Base-by-base conservation (phyloP, 257 asterid species). In the Penstemon newberryi region DNA sequence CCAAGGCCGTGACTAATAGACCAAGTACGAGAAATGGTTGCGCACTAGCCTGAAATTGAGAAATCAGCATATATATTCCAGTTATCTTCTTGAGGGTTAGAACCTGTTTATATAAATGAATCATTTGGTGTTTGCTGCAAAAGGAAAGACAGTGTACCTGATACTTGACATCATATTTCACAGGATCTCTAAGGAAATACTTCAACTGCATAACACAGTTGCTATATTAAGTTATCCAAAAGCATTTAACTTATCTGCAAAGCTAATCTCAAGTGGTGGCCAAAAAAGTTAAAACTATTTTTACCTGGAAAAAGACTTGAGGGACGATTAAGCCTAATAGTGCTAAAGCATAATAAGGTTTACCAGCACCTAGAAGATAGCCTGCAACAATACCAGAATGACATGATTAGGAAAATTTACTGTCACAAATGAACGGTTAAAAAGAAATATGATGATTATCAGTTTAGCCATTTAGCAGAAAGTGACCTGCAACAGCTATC, bases 261-360 rank as follows among this genome's bases (percentile, higher is more conserved):
- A 25, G 33, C 33, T 25, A 25, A 25, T 25, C 33, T 25, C 33
- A 25, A 25, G 33, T 25, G 33, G 33, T 25, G 33, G 33, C 33
- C 33, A 25, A 25, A 25, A 15, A 15, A 15, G 18, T 15, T 15
- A 15, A 15, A 41, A 52, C 54, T 54, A 59, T 42, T 47, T 71
- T 81, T 84, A 87, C 99, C 97, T 93, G 99, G 87, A 93, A 93
- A 75, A 93, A 93, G 25, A 93, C 83, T 87, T 93, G 97, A 38
- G 99, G 99, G 52, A 65, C 83, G 7, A 87, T 88, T 63, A 90
- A 79, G 66, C 96, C 99, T 4, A 86, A 67, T 41, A 93, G 96
- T 39, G 99, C 94, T 54, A 90, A 70, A 12, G 96, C 99, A 67
- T 93, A 88, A 62, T 77, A 88, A 4, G 96, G 92, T 82, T 90